Base-by-base conservation (phyloP, 2,329 filamentous ascomycete species). In the Botrytis tulipae region DNA sequence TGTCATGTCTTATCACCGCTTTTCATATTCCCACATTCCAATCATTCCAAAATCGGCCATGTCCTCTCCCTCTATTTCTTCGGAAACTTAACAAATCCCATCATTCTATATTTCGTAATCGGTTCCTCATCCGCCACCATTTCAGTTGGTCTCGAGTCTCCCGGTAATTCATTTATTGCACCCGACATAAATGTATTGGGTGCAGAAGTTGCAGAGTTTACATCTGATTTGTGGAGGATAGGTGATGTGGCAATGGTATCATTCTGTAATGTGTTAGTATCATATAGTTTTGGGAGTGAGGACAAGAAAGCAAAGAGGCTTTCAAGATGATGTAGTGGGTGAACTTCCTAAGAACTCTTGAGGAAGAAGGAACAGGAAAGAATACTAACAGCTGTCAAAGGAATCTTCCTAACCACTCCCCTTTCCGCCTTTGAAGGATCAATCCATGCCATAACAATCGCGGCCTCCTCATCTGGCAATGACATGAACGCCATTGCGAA, bases 401-500 rank as follows among this genome's bases (percentile, higher is more conserved):
- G 79, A 62, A 81, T 78, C 73, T 81, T 82, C 73, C 80, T 81
- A 29, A 82, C 72, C 69, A 78, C 82, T 0, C 80, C 83, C 22
- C 76, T 75, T 1, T 74, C 77, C 1, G 75, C 77, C 73, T 82
- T 83, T 0, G 77, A 76, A 8, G 79, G 72, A 72, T 84, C 83
- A n/a, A 80, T 78, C 83, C 83, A 84, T 1, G 82, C 82, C 70
- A 84, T 73, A 10, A 84, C 80, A 57, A 84, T 80, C 25, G 78
- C 72, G 6, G 63, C 74, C 32, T 83, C 82, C 62, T 84, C 83
- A 48, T 83, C 82, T 0, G 79, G 78, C 5, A 83, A 61, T 9
- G 75, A 77, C 82, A 84, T 83, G 59, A 82, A 84, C 2, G 78
- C 76, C 82, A 84, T 82, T 8, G 81, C 78, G 70, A 82, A 83